A percentile compares a stretch with the other conserved stretches of the same genome.
Conservation (phyloP, 164 flowering plant genomes). For the Dillenia turbinata region DNA sequence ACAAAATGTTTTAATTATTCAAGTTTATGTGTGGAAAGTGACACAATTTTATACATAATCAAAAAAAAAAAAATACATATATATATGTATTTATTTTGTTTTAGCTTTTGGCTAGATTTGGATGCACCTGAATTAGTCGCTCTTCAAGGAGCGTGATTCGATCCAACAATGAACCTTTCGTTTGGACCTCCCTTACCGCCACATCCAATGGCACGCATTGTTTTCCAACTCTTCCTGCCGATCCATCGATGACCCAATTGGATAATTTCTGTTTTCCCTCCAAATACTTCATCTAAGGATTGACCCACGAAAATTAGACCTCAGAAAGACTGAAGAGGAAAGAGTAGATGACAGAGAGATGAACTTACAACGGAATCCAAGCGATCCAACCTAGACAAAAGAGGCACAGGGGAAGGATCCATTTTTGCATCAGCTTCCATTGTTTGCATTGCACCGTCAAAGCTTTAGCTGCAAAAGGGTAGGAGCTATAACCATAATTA, state of each 20-base stretch:
- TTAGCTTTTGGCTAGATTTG: neutral
- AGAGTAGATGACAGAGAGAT: neutral
- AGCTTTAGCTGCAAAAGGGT: too few species aligned
- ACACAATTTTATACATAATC: neutral
- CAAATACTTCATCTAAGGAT: slow-evolving; percentile 21
- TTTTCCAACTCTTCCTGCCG: neutral
- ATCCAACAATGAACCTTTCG: slow-evolving; percentile 35
- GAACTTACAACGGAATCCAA: slow-evolving; percentile 33
- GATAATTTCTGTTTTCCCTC: slow-evolving; percentile 16
- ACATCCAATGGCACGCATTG: slow-evolving; percentile 17
- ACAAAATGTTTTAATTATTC: neutral
- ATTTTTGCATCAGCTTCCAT: too few species aligned
- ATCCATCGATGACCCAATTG: slow-evolving; percentile 4
- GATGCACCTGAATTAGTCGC: slow-evolving; percentile 29
- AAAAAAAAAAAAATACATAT: neutral
- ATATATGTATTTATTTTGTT: neutral
- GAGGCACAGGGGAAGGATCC: slow-evolving; percentile 12
- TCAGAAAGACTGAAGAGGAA: neutral
- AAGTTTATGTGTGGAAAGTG: neutral
- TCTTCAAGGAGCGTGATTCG: slow-evolving; percentile 32
- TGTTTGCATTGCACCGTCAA: too few species aligned
- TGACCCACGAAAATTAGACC: neutral
- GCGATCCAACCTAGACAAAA: slow-evolving; percentile 34
- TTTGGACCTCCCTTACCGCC: slow-evolving; percentile 22
- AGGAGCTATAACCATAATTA: too few species aligned